Percentiles rank a stretch among this genome's conserved stretches.
Conservation (phyloP, 495 filamentous ascomycete species). For the Neurospora sp. region DNA sequence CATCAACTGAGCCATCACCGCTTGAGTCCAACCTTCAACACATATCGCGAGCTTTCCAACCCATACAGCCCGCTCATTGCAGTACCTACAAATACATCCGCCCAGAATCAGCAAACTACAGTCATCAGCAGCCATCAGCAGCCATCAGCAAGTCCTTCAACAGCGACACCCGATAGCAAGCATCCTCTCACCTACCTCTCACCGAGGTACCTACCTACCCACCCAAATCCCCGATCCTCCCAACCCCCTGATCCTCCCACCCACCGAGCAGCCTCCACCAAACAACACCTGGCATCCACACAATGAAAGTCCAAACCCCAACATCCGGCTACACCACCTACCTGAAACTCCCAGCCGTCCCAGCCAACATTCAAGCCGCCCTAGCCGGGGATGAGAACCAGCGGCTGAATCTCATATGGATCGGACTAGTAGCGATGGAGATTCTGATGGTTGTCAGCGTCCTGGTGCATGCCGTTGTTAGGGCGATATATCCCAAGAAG, state of each 20-base stretch:
- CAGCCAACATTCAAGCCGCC: slow-evolving; percentile 14
- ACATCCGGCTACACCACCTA: neutral
- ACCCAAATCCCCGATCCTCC: neutral
- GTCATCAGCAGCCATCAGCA: too few relatives aligned
- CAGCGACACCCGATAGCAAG: neutral
- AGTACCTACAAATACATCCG: neutral
- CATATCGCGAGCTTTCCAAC: neutral
- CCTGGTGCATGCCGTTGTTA: slow-evolving; percentile 16
- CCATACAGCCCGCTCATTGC: neutral
- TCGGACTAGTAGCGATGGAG: slow-evolving; percentile 32
- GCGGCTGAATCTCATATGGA: slow-evolving; percentile 37
- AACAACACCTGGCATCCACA: neutral
- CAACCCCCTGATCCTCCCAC: neutral
- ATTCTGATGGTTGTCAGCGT: slow-evolving; percentile 31
- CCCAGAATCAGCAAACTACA: neutral
- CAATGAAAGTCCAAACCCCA: neutral
- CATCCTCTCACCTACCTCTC: neutral
- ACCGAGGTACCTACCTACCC: neutral
- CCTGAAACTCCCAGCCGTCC: slow-evolving; percentile 2
- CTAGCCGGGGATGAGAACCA: slow-evolving; percentile 27
- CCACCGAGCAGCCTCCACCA: neutral
- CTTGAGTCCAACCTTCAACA: neutral
- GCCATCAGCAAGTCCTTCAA: neutral
- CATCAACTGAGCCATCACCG: neutral
- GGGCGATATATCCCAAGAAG: slow-evolving; percentile 8